These are phyloP conservation scores for Backusella tarrabulga DNA, from an alignment of 192 early-diverging fungal genomes.

Conservation along the genomic window DNA sequence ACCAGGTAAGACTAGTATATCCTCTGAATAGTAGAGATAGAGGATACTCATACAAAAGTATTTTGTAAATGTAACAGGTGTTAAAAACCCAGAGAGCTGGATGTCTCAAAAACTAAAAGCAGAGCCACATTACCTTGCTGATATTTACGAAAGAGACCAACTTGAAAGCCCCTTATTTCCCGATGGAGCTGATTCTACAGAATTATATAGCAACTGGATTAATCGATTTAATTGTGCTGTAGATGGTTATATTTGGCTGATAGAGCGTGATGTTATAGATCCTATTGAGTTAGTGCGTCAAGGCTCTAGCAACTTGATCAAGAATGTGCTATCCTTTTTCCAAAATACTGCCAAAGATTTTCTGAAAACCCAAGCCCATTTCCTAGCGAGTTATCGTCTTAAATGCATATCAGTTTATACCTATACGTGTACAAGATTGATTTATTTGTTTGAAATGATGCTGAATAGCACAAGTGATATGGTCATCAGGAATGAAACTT, in stretches of 20 bases:
- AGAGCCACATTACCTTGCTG: constrained; percentile 1
- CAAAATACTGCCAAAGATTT: not conserved
- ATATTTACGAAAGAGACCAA: not conserved
- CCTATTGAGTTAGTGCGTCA: not conserved
- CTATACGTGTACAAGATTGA: not conserved
- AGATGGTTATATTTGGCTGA: constrained; percentile 39
- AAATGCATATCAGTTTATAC: not conserved
- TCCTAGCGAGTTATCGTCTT: not conserved
- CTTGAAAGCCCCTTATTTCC: not conserved
- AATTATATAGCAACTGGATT: constrained; percentile 22
- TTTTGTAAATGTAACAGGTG: not conserved
- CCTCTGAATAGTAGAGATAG: not conserved
- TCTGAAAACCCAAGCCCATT: not conserved
- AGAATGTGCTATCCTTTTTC: not conserved
- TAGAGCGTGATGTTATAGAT: constrained; percentile 24
- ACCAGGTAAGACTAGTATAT: constrained; percentile 36
- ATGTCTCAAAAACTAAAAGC: not conserved
- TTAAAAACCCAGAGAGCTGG: constrained; percentile 1
- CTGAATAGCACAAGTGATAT: not conserved
- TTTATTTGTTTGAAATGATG: not conserved
- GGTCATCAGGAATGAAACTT: not conserved
- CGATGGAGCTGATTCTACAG: not conserved
- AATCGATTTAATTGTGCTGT: constrained; percentile 22
- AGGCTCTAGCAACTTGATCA: not conserved
- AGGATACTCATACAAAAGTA: not conserved